Conservation (phyloP, 176 grass and related monocot genomes). For the Oryza glaberrima region DNA sequence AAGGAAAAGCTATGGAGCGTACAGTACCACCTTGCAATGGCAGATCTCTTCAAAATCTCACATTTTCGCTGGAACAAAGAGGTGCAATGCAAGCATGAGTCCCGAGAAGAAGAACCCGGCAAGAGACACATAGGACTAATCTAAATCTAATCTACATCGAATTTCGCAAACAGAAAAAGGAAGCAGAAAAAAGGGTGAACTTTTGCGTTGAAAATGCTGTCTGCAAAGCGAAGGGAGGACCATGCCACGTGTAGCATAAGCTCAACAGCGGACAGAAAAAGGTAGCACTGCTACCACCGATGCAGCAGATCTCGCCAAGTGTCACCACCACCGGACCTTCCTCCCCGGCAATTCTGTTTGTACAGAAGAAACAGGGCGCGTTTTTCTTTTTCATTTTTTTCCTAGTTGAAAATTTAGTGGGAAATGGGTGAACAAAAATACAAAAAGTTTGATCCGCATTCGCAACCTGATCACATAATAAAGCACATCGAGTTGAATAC, state of each 20-base stretch:
- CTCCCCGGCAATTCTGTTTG: neutral
- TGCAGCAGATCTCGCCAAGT: constrained; percentile 23
- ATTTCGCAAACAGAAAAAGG: neutral
- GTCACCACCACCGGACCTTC: neutral
- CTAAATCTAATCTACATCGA: neutral
- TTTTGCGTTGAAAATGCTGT: neutral
- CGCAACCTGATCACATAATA: neutral
- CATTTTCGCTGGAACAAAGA: neutral
- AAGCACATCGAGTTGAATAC: too few relatives aligned
- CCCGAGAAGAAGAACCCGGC: neutral
- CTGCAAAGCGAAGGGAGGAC: neutral
- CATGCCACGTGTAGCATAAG: constrained; percentile 11
- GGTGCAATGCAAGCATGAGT: neutral
- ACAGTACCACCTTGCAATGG: neutral
- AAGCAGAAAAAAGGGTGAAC: too few relatives aligned
- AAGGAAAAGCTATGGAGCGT: neutral
- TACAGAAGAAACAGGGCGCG: neutral
- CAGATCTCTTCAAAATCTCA: neutral
- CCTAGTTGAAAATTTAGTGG: neutral
- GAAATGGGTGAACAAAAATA: neutral
- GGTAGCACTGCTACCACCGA: constrained; percentile 11
- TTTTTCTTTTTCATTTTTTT: neutral
- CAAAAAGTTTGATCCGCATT: neutral
- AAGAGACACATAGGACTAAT: neutral
- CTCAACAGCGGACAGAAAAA: neutral